These are phyloP conservation scores for Anethum foeniculum DNA, from an alignment of 140 eudicot species.

Conservation along the genomic window DNA sequence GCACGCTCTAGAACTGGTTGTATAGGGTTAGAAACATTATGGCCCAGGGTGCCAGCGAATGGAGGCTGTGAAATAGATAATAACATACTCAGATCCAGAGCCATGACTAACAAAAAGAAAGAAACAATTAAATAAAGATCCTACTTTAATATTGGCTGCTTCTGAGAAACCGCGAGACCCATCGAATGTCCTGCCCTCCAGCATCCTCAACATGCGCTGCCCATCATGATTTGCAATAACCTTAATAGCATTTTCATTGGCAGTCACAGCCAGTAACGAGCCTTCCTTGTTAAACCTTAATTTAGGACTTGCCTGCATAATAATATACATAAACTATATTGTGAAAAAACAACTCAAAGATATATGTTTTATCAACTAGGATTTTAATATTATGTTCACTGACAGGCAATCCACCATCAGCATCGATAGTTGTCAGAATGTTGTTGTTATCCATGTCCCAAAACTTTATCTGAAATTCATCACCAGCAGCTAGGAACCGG, in stretches of 20 bases:
- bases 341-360: not conserved
- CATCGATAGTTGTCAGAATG: conserved; percentile 61
- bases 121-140: not conserved
- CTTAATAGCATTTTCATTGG: conserved; percentile 76
- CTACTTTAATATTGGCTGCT: conserved; percentile 50
- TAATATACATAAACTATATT: not conserved
- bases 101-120: not conserved
- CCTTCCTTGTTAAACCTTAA: conserved; percentile 89
- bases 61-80: conserved; percentile 40
- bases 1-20: conserved; percentile 46
- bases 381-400: conserved; percentile 13
- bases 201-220: conserved; percentile 67
- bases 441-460: conserved; percentile 88
- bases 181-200: conserved; percentile 65
- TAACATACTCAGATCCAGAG: conserved; percentile 14
- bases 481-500: conserved; percentile 94
- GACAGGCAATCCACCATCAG: conserved; percentile 87
- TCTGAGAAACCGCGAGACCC: conserved; percentile 61
- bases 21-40: conserved; percentile 40
- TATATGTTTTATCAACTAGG: not conserved
- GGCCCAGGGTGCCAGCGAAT: conserved; percentile 50
- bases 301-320: conserved; percentile 73
- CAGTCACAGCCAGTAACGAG: conserved; percentile 75
- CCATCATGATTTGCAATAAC: conserved; percentile 78
- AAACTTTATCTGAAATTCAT: conserved; percentile 76